Percentiles rank a stretch among this genome's conserved stretches.
These are phyloP conservation scores for Crithidia brevicula DNA, from an alignment of 208 protist species.

Conservation along the genomic window DNA sequence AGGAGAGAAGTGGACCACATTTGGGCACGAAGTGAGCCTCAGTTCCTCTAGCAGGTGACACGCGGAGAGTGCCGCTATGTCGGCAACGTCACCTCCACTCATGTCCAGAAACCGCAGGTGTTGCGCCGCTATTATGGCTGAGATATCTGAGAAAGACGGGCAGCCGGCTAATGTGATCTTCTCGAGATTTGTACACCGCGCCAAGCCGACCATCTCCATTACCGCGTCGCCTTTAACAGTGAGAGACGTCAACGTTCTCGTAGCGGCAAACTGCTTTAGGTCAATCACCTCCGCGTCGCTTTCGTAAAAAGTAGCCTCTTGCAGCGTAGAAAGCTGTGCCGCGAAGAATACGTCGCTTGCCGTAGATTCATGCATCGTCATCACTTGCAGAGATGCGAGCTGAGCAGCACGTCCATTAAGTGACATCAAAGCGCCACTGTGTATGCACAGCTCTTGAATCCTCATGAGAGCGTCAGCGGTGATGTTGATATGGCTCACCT, in stretches of 20 bases:
- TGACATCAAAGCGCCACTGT: neutral
- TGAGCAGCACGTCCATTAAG: neutral
- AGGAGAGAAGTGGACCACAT: neutral
- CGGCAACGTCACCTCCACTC: neutral
- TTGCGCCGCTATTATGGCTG: neutral
- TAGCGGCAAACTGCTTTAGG: neutral
- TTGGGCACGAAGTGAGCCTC: neutral
- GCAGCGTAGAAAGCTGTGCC: neutral
- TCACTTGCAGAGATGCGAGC: neutral
- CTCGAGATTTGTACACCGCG: neutral
- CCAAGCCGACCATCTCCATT: neutral
- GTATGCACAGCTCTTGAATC: neutral
- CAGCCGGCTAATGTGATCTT: neutral
- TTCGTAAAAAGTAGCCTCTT: neutral
- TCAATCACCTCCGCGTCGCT: neutral
- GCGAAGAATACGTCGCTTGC: neutral
- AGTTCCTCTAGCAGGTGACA: constrained; percentile 3
- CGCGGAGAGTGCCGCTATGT: neutral
- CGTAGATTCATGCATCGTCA: neutral
- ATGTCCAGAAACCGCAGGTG: neutral
- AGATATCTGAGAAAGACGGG: neutral
- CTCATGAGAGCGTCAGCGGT: neutral
- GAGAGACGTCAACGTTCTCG: neutral
- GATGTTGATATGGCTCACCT: neutral
- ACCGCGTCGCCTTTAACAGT: neutral